A percentile compares a stretch with the other conserved stretches of the same genome.
Evolutionary conservation across 306 rosid species (phyloP).

Genomic region (Corylus americana): DNA sequence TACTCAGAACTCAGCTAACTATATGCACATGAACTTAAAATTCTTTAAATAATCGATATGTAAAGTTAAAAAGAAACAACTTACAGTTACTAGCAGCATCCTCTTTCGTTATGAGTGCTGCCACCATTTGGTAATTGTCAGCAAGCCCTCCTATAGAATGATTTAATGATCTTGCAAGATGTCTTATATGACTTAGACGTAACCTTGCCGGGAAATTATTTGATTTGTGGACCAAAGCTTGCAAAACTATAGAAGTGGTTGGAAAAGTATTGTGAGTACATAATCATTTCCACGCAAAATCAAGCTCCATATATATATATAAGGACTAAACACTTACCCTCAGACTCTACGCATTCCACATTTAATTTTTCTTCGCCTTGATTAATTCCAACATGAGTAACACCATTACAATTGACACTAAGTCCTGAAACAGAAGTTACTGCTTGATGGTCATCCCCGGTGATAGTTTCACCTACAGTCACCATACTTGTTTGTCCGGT

Average conservation of each 20-base stretch:
- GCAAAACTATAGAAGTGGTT: slow-evolving; percentile 37
- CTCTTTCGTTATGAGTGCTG: slow-evolving; percentile 33
- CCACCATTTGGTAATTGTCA: slow-evolving; percentile 22
- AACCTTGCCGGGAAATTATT: slow-evolving; percentile 23
- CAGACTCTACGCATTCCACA: slow-evolving; percentile 14
- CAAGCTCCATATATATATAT: background rate
- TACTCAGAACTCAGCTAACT: background rate
- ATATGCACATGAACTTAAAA: background rate
- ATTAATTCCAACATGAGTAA: slow-evolving; percentile 23
- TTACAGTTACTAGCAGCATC: slow-evolving; percentile 36
- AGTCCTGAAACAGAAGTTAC: slow-evolving; percentile 25
- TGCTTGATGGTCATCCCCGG: slow-evolving; percentile 36
- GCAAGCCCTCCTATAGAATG: slow-evolving; percentile 25
- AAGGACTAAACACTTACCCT: slow-evolving; percentile 37
- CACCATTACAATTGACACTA: background rate
- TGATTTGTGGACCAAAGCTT: slow-evolving; percentile 36
- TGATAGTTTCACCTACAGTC: slow-evolving; percentile 33
- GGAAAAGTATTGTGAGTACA: background rate
- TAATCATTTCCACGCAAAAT: background rate
- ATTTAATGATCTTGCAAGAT: slow-evolving; percentile 50
- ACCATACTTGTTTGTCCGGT: slow-evolving; percentile 35
- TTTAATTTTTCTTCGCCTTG: slow-evolving; percentile 34
- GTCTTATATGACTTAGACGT: slow-evolving; percentile 57
- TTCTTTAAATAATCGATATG: background rate
- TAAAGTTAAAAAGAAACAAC: slow-evolving; percentile 13